These are phyloP conservation scores for Venturia asperata DNA, from an alignment of 2,329 filamentous ascomycete genomes.

Conservation along the genomic window DNA sequence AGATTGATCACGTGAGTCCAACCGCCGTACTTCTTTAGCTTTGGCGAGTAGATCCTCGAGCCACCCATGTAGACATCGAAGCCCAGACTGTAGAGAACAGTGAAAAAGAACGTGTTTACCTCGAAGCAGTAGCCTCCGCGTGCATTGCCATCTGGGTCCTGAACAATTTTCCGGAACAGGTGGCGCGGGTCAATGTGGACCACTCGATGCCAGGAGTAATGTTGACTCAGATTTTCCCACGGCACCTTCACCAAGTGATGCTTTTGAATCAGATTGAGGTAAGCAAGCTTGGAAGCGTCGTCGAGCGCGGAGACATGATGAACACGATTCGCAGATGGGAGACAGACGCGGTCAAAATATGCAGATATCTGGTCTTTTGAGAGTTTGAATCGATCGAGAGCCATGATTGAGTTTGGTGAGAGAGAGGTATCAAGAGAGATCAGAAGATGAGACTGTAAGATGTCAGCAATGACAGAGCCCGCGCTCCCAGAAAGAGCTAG, in stretches of 20 bases:
- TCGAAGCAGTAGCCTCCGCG: conserved; percentile 56
- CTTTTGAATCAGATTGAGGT: conserved; percentile 21
- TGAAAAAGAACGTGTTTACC: conserved; percentile 48
- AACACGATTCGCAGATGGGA: neutral
- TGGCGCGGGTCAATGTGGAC: conserved; percentile 44
- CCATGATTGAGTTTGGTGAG: neutral
- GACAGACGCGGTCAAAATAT: conserved; percentile 12
- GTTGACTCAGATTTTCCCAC: conserved; percentile 52
- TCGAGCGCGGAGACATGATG: conserved; percentile 2
- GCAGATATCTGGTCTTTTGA: neutral
- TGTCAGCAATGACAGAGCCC: too few relatives aligned
- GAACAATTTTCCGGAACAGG: conserved; percentile 49
- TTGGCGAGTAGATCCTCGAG: neutral
- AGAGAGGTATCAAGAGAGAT: neutral
- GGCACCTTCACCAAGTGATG: conserved; percentile 40
- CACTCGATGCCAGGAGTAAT: conserved; percentile 35
- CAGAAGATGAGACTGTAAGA: too few relatives aligned
- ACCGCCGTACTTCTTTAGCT: conserved; percentile 1
- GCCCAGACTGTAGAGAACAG: conserved; percentile 46
- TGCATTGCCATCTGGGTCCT: conserved; percentile 27
- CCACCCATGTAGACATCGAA: conserved; percentile 38
- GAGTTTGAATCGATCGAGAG: neutral
- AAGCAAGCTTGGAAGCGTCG: conserved; percentile 8
- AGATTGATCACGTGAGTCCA: conserved; percentile 42
- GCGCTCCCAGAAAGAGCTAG: too few relatives aligned